These are phyloP conservation scores for Phylloporus arenicola DNA, from an alignment of 768 basidiomycete species.

Conservation along the genomic window DNA sequence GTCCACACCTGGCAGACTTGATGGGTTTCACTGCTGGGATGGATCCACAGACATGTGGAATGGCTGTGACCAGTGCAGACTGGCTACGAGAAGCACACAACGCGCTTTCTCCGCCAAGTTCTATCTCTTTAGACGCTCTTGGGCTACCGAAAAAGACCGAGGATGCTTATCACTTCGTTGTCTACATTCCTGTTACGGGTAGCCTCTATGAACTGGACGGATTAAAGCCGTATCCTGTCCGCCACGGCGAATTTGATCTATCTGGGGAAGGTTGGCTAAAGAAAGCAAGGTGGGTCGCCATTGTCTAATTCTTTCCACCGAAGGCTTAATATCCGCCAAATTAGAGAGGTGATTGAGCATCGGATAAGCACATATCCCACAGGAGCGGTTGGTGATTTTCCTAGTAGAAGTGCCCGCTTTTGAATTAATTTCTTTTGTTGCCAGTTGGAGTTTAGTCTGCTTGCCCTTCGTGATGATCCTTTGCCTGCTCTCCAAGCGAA, in stretches of 20 bases:
- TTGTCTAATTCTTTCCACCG: conserved; percentile 5
- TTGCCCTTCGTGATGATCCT: conserved; percentile 81
- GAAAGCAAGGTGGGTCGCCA: conserved; percentile 55
- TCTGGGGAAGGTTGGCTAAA: conserved; percentile 78
- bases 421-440: conserved; percentile 6
- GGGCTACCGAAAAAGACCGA: conserved; percentile 59
- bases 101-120: conserved; percentile 82
- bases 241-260: conserved; percentile 70
- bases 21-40: conserved; percentile 76
- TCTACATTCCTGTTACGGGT: conserved; percentile 83
- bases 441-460: conserved; percentile 88
- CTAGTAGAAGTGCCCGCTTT: not conserved
- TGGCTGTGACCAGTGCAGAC: conserved; percentile 75
- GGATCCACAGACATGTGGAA: conserved; percentile 81
- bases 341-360: conserved; percentile 75
- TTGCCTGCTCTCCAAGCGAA: conserved; percentile 62
- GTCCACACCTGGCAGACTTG: conserved; percentile 66
- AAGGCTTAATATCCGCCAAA: conserved; percentile 17
- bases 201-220: conserved; percentile 92
- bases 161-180: conserved; percentile 96
- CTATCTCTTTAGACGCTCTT: conserved; percentile 83
- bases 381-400: conserved; percentile 62
- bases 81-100: conserved; percentile 88
- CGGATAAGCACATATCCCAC: conserved; percentile 88
- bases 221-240: conserved; percentile 70